Evolutionary conservation across 2,329 filamentous ascomycete genomes (phyloP).

Genomic region (Rhynchosporium agropyri): DNA sequence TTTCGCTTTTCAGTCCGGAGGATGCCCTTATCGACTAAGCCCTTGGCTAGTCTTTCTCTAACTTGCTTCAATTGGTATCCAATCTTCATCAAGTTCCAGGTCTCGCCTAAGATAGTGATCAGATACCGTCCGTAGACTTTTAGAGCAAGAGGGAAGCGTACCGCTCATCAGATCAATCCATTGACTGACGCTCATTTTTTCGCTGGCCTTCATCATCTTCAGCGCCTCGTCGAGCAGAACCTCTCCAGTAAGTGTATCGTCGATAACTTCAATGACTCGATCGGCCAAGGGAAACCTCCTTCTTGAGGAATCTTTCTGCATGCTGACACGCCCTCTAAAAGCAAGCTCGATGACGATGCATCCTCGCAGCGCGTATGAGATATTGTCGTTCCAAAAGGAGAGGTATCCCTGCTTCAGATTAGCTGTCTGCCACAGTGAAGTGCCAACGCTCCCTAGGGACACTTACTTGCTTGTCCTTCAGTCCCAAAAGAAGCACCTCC

Average conservation of each 20-base stretch:
- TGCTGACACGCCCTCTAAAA: slow-evolving; percentile 93
- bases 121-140: slow-evolving; percentile 21
- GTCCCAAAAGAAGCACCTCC: slow-evolving; percentile 88
- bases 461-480: slow-evolving; percentile 97
- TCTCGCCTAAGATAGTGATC: slow-evolving; percentile 69
- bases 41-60: slow-evolving; percentile 94
- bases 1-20: slow-evolving; percentile 98
- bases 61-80: slow-evolving; percentile 99
- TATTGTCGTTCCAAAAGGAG: slow-evolving; percentile 99
- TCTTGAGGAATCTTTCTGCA: slow-evolving; percentile 94
- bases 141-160: slow-evolving; percentile 45
- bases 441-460: slow-evolving; percentile 20
- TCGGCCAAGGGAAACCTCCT: slow-evolving; percentile 92
- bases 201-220: slow-evolving; percentile 99
- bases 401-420: slow-evolving; percentile 75
- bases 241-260: slow-evolving; percentile 94
- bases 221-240: slow-evolving; percentile 95
- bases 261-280: slow-evolving; percentile 93
- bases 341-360: slow-evolving; percentile 98
- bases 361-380: slow-evolving; percentile 94
- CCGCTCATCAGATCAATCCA: slow-evolving; percentile 99
- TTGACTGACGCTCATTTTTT: slow-evolving; percentile 99
- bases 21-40: slow-evolving; percentile 97
- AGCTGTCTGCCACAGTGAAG: slow-evolving; percentile 20
- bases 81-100: slow-evolving; percentile 99